Evolutionary conservation across 148 eudicot species (phyloP), one percentile per base, ranked within the genome.

Genomic region (Pouteria glomerata): DNA sequence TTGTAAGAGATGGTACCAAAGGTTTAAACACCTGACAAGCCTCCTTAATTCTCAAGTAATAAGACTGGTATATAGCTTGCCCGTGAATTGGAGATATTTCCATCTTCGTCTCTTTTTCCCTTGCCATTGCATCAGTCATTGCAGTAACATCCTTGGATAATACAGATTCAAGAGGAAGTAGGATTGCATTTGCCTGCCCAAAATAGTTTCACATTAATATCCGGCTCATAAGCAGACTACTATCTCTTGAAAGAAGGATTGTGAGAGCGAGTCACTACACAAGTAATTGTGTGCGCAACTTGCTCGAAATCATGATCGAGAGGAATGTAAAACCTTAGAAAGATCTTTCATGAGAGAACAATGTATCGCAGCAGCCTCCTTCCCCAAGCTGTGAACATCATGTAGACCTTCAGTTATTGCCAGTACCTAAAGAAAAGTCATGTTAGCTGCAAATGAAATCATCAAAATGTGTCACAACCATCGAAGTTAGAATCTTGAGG

Each of bases 21-120:
- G 97, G 99, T 75, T 81, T 87, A 70, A 86, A 85, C 26, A 77
- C 80, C 75, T 81, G 83, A 63, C 71, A 78, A 69, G 94, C 94
- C 83, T 91, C 96, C 71, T 83, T 85, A 58, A 83, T 83, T 74
- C 90, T 88, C 45, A 66, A 57, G 79, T 77, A 78, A 74, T 95
- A 95, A 61, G 99, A 95, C 78, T 90, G 97, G 78, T 88, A 85
- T 74, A 95, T 92, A 71, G 97, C 99, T 83, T 95, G 96, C 35
- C 99, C 99, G 84, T 95, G 99, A 82, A 95, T 83, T 8, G 94
- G 97, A 58, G 96, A 83, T 66, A 95, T 86, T 73, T 88, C 97
- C 82, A 76, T 74, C 66, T 75, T 84, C 48, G 81, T 82, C 76
- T 89, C 99, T 73, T 78, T 84, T 84, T 95, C 97, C 78, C 80